Evolutionary conservation across 768 basidiomycete species (phyloP).

Genomic region (Tricholoma terreum): DNA sequence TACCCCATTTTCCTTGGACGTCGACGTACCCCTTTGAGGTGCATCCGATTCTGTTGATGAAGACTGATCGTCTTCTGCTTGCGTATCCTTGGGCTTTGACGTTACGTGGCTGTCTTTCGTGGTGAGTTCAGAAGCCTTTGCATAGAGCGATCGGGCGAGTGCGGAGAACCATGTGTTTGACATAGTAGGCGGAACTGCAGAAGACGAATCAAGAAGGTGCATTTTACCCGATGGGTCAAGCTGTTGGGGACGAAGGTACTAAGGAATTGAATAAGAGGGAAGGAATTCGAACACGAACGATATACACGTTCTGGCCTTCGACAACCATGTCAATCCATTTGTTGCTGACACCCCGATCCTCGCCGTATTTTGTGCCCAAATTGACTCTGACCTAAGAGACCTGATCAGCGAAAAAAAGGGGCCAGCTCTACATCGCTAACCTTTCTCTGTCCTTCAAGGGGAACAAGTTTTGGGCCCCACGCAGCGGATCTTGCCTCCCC

Average conservation of each 20-base stretch:
- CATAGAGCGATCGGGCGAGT: slow-evolving; percentile 35
- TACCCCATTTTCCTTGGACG: slow-evolving; percentile 25
- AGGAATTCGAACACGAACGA: slow-evolving; percentile 46
- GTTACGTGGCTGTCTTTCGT: slow-evolving; percentile 13
- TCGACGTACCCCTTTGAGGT: slow-evolving; percentile 29
- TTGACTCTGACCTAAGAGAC: slow-evolving; percentile 64
- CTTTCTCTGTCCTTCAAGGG: slow-evolving; percentile 64
- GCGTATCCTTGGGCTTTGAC: slow-evolving; percentile 16
- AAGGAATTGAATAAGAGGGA: not conserved
- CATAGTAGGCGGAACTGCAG: slow-evolving; percentile 56
- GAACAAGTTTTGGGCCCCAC: slow-evolving; percentile 78
- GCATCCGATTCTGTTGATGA: slow-evolving; percentile 42
- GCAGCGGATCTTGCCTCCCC: slow-evolving; percentile 66
- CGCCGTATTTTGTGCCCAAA: slow-evolving; percentile 52
- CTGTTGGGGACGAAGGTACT: slow-evolving; percentile 32
- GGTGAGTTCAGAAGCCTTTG: slow-evolving; percentile 26
- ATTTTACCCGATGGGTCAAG: slow-evolving; percentile 58
- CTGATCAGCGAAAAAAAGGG: not conserved
- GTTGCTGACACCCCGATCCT: slow-evolving; percentile 40
- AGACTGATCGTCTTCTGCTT: slow-evolving; percentile 34
- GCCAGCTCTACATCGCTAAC: slow-evolving; percentile 31
- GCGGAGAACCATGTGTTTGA: slow-evolving; percentile 68
- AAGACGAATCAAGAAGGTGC: slow-evolving; percentile 55
- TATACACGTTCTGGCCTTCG: slow-evolving; percentile 68
- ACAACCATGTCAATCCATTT: slow-evolving; percentile 79